Conservation (phyloP, 345 rosid species). For the Nephelium lappaceum region DNA sequence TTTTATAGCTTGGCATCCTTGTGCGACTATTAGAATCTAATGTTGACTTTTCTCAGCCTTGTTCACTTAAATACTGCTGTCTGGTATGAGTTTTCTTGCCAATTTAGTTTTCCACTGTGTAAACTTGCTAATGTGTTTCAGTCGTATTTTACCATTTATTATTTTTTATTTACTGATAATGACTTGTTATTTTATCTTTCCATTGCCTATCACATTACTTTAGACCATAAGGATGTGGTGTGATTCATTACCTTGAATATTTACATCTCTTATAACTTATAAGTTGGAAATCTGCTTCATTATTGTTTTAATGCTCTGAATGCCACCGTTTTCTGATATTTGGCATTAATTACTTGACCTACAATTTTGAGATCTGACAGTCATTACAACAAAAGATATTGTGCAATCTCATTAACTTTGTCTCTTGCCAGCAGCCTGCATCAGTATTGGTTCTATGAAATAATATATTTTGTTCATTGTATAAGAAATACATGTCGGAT, state of each 20-base stretch:
- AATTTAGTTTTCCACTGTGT: constrained; percentile 8
- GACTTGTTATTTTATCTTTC: background rate
- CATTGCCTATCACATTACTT: background rate
- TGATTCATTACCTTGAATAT: background rate
- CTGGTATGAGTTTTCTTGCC: constrained; percentile 2
- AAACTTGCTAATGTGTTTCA: background rate
- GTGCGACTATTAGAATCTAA: background rate
- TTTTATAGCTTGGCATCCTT: constrained; percentile 12
- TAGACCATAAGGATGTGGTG: background rate
- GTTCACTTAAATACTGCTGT: constrained; percentile 12
- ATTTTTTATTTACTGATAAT: background rate
- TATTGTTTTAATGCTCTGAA: background rate
- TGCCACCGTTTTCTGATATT: constrained; percentile 14
- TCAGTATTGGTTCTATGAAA: background rate
- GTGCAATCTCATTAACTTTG: background rate
- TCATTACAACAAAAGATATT: background rate
- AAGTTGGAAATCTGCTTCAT: background rate
- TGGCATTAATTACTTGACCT: background rate
- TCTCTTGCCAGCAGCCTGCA: background rate
- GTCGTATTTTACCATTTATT: background rate
- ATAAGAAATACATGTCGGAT: constrained; percentile 3
- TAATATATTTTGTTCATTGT: background rate
- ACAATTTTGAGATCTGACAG: background rate
- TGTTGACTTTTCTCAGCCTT: background rate
- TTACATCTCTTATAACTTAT: background rate